These are phyloP conservation scores for Epichloe sp. DNA, from an alignment of 2,329 filamentous ascomycete genomes.

Conservation along the genomic window DNA sequence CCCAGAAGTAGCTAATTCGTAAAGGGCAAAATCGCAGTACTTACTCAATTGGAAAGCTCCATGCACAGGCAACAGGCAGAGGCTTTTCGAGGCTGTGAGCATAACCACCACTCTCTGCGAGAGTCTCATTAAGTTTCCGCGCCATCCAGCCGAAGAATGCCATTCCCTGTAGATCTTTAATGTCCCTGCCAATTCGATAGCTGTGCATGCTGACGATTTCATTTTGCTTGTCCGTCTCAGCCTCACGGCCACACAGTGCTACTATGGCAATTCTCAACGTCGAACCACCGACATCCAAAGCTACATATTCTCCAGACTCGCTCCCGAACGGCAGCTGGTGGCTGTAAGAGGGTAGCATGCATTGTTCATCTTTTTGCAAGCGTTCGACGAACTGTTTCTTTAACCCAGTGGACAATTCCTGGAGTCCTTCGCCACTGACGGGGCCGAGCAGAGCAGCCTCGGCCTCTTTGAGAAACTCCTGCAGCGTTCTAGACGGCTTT, in stretches of 20 bases:
- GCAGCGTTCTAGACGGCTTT: conserved; percentile 18
- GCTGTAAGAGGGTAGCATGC: conserved; percentile 55
- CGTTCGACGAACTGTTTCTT: conserved; percentile 42
- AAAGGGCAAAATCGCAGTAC: conserved; percentile 14
- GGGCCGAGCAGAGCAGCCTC: conserved; percentile 37
- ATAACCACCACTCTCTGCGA: conserved; percentile 30
- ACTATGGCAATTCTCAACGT: conserved; percentile 53
- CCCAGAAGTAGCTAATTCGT: not conserved
- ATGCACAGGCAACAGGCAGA: conserved; percentile 48
- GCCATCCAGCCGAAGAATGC: conserved; percentile 60
- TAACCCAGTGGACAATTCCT: conserved; percentile 33
- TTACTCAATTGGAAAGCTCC: conserved; percentile 60
- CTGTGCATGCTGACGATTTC: conserved; percentile 40
- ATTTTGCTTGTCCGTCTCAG: conserved; percentile 25
- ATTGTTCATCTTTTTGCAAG: conserved; percentile 37
- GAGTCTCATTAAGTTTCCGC: conserved; percentile 41
- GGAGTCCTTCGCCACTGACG: conserved; percentile 31
- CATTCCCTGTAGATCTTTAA: conserved; percentile 45
- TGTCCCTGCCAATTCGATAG: conserved; percentile 41
- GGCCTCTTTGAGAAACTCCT: conserved; percentile 45
- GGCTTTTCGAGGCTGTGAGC: conserved; percentile 26
- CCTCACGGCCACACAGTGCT: conserved; percentile 37
- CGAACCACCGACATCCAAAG: conserved; percentile 56
- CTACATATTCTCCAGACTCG: conserved; percentile 46
- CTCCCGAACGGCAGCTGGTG: conserved; percentile 47